phyloP scores from a whole-genome alignment of 1,139 yeast genomes.

The Suzukiozyma palmioleophila region DNA sequence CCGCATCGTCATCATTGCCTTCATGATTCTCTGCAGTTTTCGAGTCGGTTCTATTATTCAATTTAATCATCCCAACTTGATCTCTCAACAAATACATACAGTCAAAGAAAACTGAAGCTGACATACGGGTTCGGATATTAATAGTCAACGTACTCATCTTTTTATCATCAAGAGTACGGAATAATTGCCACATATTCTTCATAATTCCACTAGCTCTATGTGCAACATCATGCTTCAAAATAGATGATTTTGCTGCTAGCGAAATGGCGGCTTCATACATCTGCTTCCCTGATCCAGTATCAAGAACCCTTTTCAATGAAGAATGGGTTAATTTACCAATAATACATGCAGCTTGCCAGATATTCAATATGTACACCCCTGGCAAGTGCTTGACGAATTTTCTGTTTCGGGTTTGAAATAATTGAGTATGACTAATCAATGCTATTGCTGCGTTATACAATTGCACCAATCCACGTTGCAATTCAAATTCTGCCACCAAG shows the following conservation, averaged over 20 bases:
- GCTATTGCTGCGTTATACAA: conserved; percentile 77
- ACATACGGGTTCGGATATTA: conserved; percentile 74
- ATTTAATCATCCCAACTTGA: conserved; percentile 78
- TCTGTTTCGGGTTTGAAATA: conserved; percentile 56
- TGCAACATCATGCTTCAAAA: conserved; percentile 87
- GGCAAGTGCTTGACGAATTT: conserved; percentile 76
- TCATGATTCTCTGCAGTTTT: conserved; percentile 18
- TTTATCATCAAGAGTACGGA: conserved; percentile 52
- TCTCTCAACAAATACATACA: conserved; percentile 79
- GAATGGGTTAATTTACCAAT: conserved; percentile 78
- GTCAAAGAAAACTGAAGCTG: conserved; percentile 91
- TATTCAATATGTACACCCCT: conserved; percentile 69
- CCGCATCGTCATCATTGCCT: conserved; percentile 17
- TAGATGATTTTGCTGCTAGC: conserved; percentile 73
- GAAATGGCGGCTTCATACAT: conserved; percentile 68
- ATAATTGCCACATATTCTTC: conserved; percentile 90
- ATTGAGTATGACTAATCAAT: conserved; percentile 61
- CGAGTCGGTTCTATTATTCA: conserved; percentile 34
- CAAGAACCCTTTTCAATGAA: conserved; percentile 60
- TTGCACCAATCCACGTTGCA: conserved; percentile 69
- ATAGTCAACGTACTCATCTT: conserved; percentile 38
- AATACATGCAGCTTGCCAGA: conserved; percentile 91
- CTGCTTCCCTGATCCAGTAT: conserved; percentile 66
- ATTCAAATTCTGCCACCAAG: conserved; percentile 52
- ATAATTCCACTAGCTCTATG: conserved; percentile 90